Base-by-base conservation (phyloP, 169 alveolate species). In the Cryptosporidium meleagridis region DNA sequence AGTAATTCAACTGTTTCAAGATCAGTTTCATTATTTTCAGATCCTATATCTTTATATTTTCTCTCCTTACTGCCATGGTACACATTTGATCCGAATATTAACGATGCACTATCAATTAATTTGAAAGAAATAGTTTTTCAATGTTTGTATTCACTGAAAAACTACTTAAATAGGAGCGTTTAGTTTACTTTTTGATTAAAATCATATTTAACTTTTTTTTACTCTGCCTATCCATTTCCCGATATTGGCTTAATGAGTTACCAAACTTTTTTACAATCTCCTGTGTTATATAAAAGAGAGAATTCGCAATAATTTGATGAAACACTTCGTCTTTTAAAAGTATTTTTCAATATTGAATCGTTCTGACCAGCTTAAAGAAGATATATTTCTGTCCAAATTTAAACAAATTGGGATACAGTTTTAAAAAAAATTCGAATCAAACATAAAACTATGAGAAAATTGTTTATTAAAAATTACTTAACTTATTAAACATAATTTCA, bases 51-150 rank as follows among this genome's bases (percentile, higher is more conserved):
- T 44, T 12, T 62, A 6, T 80, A 45, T 53, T 80, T 80, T 21
- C 41, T 31, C 33, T 44, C 80, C 16, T 52, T 80, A 44, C 23
- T 80, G 14, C 89, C 89, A 14, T 80, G 89, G 89, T 62, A 41
- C 33, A 33, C 16, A 5, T 29, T 61, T 35, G 37, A 80, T 65
- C 10, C 23, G 0, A 35, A 29, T 21, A 3, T 37, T 4, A 39
- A 6, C 29, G 21, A 45, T 14, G 4, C 65, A 5, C 5, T 31
- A 62, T 37, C 89, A 41, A 18, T 80, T 8, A 59, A 65, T 45
- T 21, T 80, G 14, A 80, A 26, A 37, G 75, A 65, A 41, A n/a
- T 80, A 26, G 68, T 44, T 59, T 16, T 41, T 62, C 69, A 80
- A 14, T 62, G 80, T 26, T 45, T 80, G 9, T 44, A n/a, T 41